Evolutionary conservation across 768 basidiomycete species (phyloP).

Genomic region (Coprinopsis cinerea): DNA sequence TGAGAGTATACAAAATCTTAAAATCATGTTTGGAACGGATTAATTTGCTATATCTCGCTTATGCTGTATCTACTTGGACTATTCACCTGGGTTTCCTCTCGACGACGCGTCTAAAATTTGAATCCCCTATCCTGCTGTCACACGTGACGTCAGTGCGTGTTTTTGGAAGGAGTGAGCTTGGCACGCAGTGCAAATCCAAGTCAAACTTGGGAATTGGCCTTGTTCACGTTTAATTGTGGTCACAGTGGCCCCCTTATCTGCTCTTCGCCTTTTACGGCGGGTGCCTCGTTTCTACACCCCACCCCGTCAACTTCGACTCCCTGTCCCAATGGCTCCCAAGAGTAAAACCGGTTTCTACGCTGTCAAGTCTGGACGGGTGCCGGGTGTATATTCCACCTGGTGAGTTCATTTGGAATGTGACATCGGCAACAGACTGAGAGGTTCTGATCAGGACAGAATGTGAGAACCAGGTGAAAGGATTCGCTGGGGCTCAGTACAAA

Average conservation of each 20-base stretch:
- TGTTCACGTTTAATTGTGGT: neutral
- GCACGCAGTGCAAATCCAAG: neutral
- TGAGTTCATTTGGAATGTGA: slow-evolving; percentile 22
- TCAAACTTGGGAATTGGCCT: neutral
- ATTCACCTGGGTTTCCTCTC: no score
- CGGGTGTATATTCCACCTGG: slow-evolving; percentile 74
- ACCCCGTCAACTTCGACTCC: neutral
- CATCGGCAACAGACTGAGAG: slow-evolving; percentile 2
- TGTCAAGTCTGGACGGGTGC: slow-evolving; percentile 54
- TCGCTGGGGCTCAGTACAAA: slow-evolving; percentile 54
- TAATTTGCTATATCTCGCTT: neutral
- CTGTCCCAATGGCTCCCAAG: neutral
- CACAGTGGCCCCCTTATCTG: neutral
- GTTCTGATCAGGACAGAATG: slow-evolving; percentile 60
- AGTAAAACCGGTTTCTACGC: slow-evolving; percentile 59
- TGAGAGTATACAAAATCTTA: slow-evolving; percentile 76
- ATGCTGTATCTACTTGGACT: neutral
- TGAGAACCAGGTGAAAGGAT: slow-evolving; percentile 62
- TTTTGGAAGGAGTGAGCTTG: neutral
- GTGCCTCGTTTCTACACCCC: neutral
- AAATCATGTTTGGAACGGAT: slow-evolving; percentile 66
- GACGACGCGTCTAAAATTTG: no score
- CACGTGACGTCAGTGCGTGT: neutral
- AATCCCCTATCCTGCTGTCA: no score
- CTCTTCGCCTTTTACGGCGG: neutral